Evolutionary conservation across 805 yeast species (phyloP).

Genomic region (Pichia cabralensis): DNA sequence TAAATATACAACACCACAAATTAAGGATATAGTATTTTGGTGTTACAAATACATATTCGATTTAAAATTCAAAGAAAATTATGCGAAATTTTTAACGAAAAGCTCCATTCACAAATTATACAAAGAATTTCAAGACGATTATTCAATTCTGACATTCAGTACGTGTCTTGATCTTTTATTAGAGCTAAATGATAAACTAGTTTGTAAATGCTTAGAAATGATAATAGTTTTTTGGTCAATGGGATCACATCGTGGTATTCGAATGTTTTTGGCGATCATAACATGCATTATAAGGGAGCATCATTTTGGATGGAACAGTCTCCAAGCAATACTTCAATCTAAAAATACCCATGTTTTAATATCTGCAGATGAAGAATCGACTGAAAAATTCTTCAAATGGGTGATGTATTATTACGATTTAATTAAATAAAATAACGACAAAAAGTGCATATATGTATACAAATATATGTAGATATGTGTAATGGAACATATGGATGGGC

Average conservation of each 20-base stretch:
- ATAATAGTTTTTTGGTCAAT: constrained; percentile 18
- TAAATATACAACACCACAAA: constrained; percentile 5
- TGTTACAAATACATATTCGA: constrained; percentile 16
- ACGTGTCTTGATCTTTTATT: constrained; percentile 6
- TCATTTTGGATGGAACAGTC: constrained; percentile 39
- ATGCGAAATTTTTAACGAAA: constrained; percentile 13
- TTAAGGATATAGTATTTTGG: constrained; percentile 13
- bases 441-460: too few relatives aligned
- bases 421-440: too few relatives aligned
- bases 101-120: constrained; percentile 13
- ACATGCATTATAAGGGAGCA: constrained; percentile 35
- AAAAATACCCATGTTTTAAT: constrained; percentile 12
- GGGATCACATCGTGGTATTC: constrained; percentile 3
- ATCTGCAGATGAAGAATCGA: constrained; percentile 13
- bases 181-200: constrained; percentile 1
- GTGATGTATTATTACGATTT: constrained; percentile 20
- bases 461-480: too few relatives aligned
- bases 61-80: constrained; percentile 16
- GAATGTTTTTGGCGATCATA: constrained; percentile 26
- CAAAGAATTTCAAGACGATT: constrained; percentile 22
- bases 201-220: constrained; percentile 13
- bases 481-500: too few relatives aligned
- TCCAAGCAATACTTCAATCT: constrained; percentile 19
- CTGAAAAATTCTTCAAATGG: constrained; percentile 22
- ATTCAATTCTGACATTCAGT: constrained; percentile 5